These are phyloP conservation scores for Agaricus sinodeliciosus DNA, from an alignment of 768 basidiomycete species.

Conservation along the genomic window DNA sequence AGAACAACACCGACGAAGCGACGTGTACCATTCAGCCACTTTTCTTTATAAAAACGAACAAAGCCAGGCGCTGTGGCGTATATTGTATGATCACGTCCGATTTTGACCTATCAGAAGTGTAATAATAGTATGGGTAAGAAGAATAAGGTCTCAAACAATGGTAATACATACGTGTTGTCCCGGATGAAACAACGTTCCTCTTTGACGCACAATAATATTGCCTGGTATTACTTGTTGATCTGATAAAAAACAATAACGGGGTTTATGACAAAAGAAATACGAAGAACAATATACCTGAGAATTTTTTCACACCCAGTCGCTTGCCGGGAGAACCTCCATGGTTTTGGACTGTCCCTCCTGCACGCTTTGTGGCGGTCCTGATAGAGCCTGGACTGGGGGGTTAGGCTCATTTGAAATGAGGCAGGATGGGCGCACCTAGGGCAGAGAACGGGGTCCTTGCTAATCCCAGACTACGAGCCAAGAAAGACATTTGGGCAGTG, in stretches of 20 bases:
- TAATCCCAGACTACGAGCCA: constrained; percentile 35
- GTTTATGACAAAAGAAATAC: background rate
- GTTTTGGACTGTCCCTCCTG: constrained; percentile 91
- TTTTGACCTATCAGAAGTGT: constrained; percentile 57
- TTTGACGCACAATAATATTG: constrained; percentile 93
- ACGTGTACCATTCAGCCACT: constrained; percentile 65
- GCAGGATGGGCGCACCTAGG: constrained; percentile 23
- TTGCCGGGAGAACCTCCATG: constrained; percentile 91
- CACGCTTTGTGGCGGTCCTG: constrained; percentile 93
- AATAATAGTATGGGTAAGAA: background rate
- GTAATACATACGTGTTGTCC: constrained; percentile 75
- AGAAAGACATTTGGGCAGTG: constrained; percentile 37
- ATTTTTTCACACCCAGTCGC: constrained; percentile 93
- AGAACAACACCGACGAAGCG: constrained; percentile 82
- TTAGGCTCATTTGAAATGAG: constrained; percentile 1
- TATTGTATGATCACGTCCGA: constrained; percentile 93
- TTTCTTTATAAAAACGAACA: constrained; percentile 89
- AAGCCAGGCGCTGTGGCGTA: constrained; percentile 87
- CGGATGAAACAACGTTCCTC: constrained; percentile 88
- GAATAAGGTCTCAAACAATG: background rate
- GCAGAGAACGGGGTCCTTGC: constrained; percentile 44
- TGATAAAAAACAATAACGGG: constrained; percentile 23
- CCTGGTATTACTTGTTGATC: constrained; percentile 92
- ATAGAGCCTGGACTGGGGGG: constrained; percentile 41
- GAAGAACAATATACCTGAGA: constrained; percentile 59